Percentiles rank a stretch among this genome's conserved stretches.
Conservation (phyloP, 2,329 filamentous ascomycete genomes). For the Epichloe brachyelytri region DNA sequence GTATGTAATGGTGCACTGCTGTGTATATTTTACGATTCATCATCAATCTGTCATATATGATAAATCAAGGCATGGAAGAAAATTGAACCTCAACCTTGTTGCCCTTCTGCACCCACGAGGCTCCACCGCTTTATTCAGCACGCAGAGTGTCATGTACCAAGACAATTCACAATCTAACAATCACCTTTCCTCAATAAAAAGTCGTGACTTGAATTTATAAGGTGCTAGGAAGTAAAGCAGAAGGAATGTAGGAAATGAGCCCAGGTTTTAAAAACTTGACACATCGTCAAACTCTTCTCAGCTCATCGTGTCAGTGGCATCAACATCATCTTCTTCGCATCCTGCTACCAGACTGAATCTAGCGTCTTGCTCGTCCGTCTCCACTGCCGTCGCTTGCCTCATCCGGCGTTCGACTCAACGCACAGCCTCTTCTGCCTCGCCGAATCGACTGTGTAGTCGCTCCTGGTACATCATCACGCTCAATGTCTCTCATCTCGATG, state of each 20-base stretch:
- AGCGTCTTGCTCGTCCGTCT: neutral
- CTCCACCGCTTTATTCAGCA: too few species aligned
- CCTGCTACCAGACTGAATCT: neutral
- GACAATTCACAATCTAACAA: too few species aligned
- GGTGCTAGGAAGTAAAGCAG: neutral
- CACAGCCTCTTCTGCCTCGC: slow-evolving; percentile 20
- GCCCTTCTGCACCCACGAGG: too few species aligned
- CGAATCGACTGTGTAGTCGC: slow-evolving; percentile 8
- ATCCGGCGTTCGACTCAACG: slow-evolving; percentile 24
- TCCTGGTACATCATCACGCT: neutral
- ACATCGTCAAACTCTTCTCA: neutral
- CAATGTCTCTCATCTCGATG: slow-evolving; percentile 18
- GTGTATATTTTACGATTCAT: too few species aligned
- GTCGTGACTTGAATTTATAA: too few species aligned
- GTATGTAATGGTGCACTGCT: too few species aligned
- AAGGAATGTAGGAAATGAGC: neutral
- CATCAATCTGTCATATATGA: too few species aligned
- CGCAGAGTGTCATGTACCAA: too few species aligned
- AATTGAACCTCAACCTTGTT: too few species aligned
- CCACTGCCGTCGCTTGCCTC: slow-evolving; percentile 16
- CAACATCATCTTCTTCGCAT: neutral
- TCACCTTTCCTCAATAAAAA: too few species aligned
- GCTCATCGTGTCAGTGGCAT: neutral
- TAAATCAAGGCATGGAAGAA: too few species aligned
- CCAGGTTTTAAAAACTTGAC: neutral